Evolutionary conservation across 495 filamentous ascomycete species (phyloP).

Genomic region (Penicillium egyptiacum): DNA sequence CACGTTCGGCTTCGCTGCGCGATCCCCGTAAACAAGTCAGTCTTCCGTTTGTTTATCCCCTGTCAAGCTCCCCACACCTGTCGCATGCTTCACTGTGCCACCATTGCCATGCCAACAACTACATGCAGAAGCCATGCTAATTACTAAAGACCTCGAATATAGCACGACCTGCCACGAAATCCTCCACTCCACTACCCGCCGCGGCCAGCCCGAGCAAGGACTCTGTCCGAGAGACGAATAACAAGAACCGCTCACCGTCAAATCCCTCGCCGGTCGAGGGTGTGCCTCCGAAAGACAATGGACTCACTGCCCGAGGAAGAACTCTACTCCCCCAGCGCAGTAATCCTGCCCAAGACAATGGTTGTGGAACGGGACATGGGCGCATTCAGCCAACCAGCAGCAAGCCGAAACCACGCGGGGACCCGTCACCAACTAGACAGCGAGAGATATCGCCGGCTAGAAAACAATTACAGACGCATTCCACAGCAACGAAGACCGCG

Average conservation of each 20-base stretch:
- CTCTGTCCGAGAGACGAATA: conserved; percentile 10
- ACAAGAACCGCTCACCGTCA: conserved; percentile 4
- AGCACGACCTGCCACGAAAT: conserved; percentile 31
- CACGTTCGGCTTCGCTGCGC: conserved; percentile 38
- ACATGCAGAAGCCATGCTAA: conserved; percentile 9
- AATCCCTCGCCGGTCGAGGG: conserved; percentile 19
- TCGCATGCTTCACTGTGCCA: conserved; percentile 2
- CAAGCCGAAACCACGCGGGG: conserved; percentile 12
- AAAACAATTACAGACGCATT: conserved; percentile 10
- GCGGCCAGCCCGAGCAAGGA: conserved; percentile 15
- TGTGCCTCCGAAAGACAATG: conserved; percentile 14
- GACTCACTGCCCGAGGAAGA: conserved; percentile 18
- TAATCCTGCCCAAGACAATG: conserved; percentile 17
- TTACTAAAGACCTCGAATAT: conserved; percentile 27
- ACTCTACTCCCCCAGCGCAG: conserved; percentile 32
- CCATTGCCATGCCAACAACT: conserved; percentile 15
- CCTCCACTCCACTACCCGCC: conserved; percentile 1
- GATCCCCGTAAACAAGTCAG: conserved; percentile 42
- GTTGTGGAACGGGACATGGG: conserved; percentile 6
- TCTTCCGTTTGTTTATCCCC: conserved; percentile 14
- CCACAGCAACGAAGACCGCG: conserved; percentile 9
- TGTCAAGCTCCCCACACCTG: background rate
- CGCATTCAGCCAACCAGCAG: conserved; percentile 21
- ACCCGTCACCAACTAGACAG: conserved; percentile 23
- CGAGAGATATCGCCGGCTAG: conserved; percentile 12